These are phyloP conservation scores for Coniella lustricola DNA, from an alignment of 2,329 filamentous ascomycete species.

Conservation along the genomic window DNA sequence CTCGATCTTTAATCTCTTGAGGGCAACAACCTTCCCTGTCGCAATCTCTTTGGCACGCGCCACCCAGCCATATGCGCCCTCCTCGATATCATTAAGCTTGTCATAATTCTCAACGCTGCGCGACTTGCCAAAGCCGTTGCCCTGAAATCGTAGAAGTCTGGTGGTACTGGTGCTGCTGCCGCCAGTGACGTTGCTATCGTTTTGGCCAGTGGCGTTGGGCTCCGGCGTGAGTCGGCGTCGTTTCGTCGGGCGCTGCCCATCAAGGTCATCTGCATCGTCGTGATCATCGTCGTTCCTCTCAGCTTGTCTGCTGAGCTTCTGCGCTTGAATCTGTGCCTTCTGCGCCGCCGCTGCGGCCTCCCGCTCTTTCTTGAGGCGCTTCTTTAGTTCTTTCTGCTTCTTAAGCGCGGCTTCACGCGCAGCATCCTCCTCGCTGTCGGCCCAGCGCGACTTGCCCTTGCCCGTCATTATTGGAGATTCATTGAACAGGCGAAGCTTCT, in stretches of 20 bases:
- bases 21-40: constrained; percentile 75
- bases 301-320: too few relatives aligned
- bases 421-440: constrained; percentile 73
- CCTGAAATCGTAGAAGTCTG: constrained; percentile 62
- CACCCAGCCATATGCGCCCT: constrained; percentile 93
- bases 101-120: constrained; percentile 83
- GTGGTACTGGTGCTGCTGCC: constrained; percentile 31
- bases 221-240: constrained; percentile 53
- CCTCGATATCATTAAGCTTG: constrained; percentile 92
- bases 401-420: constrained; percentile 66
- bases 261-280: constrained; percentile 23
- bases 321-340: constrained; percentile 39
- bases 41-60: constrained; percentile 69
- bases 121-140: constrained; percentile 60
- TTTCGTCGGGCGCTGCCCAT: constrained; percentile 47
- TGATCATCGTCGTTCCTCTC: constrained; percentile 27
- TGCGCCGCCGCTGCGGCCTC: constrained; percentile 46
- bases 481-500: not conserved
- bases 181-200: constrained; percentile 31
- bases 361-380: constrained; percentile 74
- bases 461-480: constrained; percentile 43
- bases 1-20: constrained; percentile 93
- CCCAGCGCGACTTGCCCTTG: constrained; percentile 74
- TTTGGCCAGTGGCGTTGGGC: constrained; percentile 20
- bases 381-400: constrained; percentile 83